Evolutionary conservation across 139 green algal genomes (phyloP), one percentile per base, ranked within the genome.

Genomic region (Volvox africanus): DNA sequence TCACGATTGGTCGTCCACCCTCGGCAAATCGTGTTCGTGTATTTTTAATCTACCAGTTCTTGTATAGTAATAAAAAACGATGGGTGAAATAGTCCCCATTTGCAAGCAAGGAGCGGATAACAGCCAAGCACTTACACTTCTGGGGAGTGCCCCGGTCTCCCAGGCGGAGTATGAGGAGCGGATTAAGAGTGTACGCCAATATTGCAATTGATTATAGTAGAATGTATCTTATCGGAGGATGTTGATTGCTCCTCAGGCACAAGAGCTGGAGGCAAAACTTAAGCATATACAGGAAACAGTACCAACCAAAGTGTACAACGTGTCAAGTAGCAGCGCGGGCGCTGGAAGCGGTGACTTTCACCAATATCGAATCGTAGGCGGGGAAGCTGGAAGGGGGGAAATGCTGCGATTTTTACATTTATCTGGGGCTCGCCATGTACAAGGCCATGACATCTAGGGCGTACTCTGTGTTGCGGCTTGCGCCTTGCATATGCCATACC

Each of bases 301-400:
- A 11, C 96, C 97, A 28, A 96, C 95, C 20, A 90, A 96, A 2
- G 95, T 96, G 0, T 97, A 96, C 89, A 97, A 98, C 75, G 94
- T 97, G 17, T 95, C 92, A 32, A 97, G 97, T 91, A 97, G 94
- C 82, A 96, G 95, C 88, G 97, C 97, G 32, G 97, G 97, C 14
- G 97, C 97, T n/a, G 96, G 96, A 78, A 98, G 95, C 80, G 96
- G 97, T 28, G 97, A 99, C 73, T 99, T 98, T 85, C 97, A 99
- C 88, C 97, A 97, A 85, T 99, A 99, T 81, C 85, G 97, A 24
- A 95, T 95, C 88, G 95, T 96, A 69, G 30, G 89, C 24, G 9
- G 9, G 24, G 16, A 16, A 44, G 80, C 0, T 67, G 75, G 32
- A 20, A 79, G 71, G 71, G 71, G 71, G 71, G 1, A 79, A 36